Evolutionary conservation across 139 green algal genomes (phyloP).

Genomic region (Ostreobium quekettii): DNA sequence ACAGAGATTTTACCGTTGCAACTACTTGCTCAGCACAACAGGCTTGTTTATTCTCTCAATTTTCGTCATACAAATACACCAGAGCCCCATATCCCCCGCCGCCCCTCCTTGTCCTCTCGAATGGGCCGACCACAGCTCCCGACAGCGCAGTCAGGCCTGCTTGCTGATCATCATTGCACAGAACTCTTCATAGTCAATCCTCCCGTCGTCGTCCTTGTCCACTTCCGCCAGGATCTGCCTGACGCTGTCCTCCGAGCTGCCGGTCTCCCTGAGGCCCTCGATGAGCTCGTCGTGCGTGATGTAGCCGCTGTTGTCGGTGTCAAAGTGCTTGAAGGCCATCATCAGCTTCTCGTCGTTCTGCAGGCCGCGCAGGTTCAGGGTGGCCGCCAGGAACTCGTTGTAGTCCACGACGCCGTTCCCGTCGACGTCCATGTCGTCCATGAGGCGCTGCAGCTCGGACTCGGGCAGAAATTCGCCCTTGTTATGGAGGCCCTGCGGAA

Average conservation of each 20-base stretch:
- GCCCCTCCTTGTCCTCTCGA: too few relatives aligned
- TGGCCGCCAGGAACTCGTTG: slow-evolving; percentile 81
- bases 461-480: slow-evolving; percentile 23
- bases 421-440: slow-evolving; percentile 49
- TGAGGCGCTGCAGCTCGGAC: slow-evolving; percentile 36
- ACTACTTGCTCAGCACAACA: too few relatives aligned
- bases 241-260: slow-evolving; percentile 20
- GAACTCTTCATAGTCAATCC: slow-evolving; percentile 31
- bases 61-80: too few relatives aligned
- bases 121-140: too few relatives aligned
- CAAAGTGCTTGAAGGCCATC: slow-evolving; percentile 71
- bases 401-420: slow-evolving; percentile 43
- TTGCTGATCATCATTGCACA: slow-evolving; percentile 17
- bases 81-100: too few relatives aligned
- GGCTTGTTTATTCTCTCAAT: too few relatives aligned
- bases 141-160: too few relatives aligned
- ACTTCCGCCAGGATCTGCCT: slow-evolving; percentile 30
- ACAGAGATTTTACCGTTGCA: too few relatives aligned
- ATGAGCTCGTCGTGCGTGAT: slow-evolving; percentile 60
- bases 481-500: too few relatives aligned
- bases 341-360: slow-evolving; percentile 70
- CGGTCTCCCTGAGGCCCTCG: slow-evolving; percentile 32
- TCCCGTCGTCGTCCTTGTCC: slow-evolving; percentile 29
- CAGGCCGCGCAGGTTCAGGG: slow-evolving; percentile 71
- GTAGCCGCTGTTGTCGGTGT: slow-evolving; percentile 52